Evolutionary conservation across 495 filamentous ascomycete genomes (phyloP).

Genomic region (Aspergillus homomorphus): DNA sequence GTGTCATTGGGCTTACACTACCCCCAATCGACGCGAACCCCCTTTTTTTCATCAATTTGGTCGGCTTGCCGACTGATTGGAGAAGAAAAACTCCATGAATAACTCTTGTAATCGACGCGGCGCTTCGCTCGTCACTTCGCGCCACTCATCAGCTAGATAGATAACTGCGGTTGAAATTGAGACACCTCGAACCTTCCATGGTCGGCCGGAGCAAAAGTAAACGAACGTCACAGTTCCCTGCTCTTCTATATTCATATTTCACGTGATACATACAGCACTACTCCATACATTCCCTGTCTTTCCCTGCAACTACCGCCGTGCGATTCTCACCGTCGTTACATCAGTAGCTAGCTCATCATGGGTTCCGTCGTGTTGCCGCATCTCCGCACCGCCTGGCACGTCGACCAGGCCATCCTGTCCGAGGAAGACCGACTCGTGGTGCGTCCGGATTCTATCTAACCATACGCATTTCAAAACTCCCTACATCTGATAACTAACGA

Average conservation of each 20-base stretch:
- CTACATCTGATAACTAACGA: not conserved
- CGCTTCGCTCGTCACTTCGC: too few relatives aligned
- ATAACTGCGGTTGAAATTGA: too few relatives aligned
- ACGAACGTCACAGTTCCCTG: not conserved
- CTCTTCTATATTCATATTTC: not conserved
- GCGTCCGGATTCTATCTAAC: not conserved
- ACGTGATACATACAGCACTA: not conserved
- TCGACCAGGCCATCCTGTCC: conserved; percentile 87
- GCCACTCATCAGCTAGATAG: too few relatives aligned
- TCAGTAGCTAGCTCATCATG: conserved; percentile 47
- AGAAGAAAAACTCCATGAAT: conserved; percentile 62
- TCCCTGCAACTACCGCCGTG: not conserved
- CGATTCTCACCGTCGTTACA: not conserved
- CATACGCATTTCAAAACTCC: not conserved
- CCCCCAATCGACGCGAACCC: conserved; percentile 75
- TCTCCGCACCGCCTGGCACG: conserved; percentile 89
- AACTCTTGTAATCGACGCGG: too few relatives aligned
- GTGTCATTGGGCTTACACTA: conserved; percentile 91
- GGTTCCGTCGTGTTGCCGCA: conserved; percentile 93
- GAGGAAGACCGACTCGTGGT: conserved; percentile 97
- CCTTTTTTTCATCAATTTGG: conserved; percentile 61
- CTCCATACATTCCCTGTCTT: not conserved
- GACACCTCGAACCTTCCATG: not conserved
- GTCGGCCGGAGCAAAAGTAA: too few relatives aligned
- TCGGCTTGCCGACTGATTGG: conserved; percentile 58